Percentiles rank a stretch among this genome's conserved stretches.
phyloP scores from a whole-genome alignment of 176 grass and related monocot species.

The Rhynchospora tenuis region DNA sequence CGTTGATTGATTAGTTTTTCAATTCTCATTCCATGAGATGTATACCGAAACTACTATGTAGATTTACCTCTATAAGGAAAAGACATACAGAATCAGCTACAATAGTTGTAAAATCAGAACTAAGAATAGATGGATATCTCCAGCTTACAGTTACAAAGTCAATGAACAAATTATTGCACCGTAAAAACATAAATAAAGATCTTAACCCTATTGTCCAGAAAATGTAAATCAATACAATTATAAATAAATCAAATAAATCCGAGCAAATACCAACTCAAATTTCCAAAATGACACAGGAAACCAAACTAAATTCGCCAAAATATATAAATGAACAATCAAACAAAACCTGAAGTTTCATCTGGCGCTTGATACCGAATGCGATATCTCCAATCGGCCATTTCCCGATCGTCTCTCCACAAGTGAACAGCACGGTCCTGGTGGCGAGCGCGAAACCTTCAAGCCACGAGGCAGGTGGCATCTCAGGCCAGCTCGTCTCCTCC shows the following conservation, averaged over 20 bases:
- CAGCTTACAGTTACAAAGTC: neutral
- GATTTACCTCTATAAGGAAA: neutral
- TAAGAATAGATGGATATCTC: neutral
- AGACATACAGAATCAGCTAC: neutral
- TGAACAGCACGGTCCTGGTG: constrained; percentile 23
- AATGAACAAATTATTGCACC: neutral
- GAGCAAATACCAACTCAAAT: neutral
- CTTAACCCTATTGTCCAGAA: neutral
- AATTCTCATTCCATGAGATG: neutral
- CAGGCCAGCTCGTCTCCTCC: constrained; percentile 16
- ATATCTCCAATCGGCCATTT: constrained; percentile 24
- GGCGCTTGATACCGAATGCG: constrained; percentile 33
- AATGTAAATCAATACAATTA: neutral
- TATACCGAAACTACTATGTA: neutral
- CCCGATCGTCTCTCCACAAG: constrained; percentile 28
- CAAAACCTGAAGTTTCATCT: constrained; percentile 22
- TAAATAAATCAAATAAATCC: neutral
- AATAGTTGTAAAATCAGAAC: neutral
- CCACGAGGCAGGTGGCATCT: constrained; percentile 17
- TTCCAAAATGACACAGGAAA: neutral
- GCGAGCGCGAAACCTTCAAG: constrained; percentile 28
- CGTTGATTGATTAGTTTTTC: neutral
- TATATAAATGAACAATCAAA: neutral
- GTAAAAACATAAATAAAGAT: neutral
- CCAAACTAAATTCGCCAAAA: neutral